Percentiles rank a stretch among this genome's conserved stretches.
Evolutionary conservation across 208 protist genomes (phyloP).

Genomic region (Herpetomonas tarakana): DNA sequence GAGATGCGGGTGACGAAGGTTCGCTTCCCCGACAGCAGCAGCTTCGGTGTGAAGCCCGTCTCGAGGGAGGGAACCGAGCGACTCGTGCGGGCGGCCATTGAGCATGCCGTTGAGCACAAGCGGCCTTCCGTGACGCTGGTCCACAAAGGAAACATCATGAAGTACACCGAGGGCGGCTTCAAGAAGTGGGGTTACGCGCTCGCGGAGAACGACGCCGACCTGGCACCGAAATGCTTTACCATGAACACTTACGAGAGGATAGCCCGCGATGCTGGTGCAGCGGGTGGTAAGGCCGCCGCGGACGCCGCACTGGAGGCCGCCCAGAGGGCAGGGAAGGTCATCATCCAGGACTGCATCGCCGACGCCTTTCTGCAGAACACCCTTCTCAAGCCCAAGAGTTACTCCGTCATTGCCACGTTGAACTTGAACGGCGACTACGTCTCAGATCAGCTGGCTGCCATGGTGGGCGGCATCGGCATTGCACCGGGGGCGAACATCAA

Average conservation of each 20-base stretch:
- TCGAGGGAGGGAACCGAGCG: conserved; percentile 46
- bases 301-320: conserved; percentile 22
- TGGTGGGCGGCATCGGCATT: conserved; percentile 73
- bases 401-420: conserved; percentile 45
- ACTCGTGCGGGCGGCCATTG: conserved; percentile 38
- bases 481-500: conserved; percentile 61
- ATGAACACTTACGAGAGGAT: conserved; percentile 36
- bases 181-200: conserved; percentile 47
- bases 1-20: conserved; percentile 36
- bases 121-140: conserved; percentile 48
- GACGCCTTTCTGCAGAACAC: conserved; percentile 57
- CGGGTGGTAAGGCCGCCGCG: conserved; percentile 32
- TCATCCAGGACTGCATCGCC: conserved; percentile 54
- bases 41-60: conserved; percentile 49
- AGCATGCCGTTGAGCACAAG: conserved; percentile 39
- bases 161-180: conserved; percentile 51
- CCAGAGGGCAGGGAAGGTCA: conserved; percentile 33
- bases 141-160: conserved; percentile 69
- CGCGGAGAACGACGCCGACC: conserved; percentile 33
- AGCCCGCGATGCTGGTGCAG: conserved; percentile 14
- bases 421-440: conserved; percentile 63
- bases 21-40: conserved; percentile 34
- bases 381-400: conserved; percentile 34
- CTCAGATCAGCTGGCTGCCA: conserved; percentile 53
- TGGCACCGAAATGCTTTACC: conserved; percentile 18